Evolutionary conservation across 2,329 filamentous ascomycete species (phyloP).

Genomic region (Cladosporium sp.): DNA sequence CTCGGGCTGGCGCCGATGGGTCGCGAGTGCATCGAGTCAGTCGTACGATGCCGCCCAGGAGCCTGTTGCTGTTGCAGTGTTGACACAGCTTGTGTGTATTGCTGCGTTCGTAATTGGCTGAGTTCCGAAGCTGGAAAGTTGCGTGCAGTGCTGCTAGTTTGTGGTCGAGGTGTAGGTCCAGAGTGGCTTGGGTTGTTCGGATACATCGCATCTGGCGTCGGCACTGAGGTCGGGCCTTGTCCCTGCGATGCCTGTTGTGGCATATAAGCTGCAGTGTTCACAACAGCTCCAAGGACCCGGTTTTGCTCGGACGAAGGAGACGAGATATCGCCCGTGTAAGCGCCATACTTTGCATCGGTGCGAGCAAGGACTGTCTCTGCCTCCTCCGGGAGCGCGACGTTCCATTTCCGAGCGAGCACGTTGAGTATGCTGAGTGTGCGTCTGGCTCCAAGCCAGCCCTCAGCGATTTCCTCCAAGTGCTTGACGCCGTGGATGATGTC

Average conservation of each 20-base stretch:
- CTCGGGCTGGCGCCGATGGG: slow-evolving; percentile 39
- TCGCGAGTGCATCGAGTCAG: slow-evolving; percentile 18
- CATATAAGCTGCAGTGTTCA: background rate
- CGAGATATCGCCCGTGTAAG: slow-evolving; percentile 58
- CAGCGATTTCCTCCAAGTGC: slow-evolving; percentile 91
- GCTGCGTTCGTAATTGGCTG: slow-evolving; percentile 20
- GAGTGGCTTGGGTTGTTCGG: background rate
- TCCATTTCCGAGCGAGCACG: slow-evolving; percentile 84
- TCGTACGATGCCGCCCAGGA: slow-evolving; percentile 9
- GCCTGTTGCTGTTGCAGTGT: slow-evolving; percentile 17
- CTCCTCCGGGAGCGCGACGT: slow-evolving; percentile 79
- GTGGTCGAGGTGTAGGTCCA: background rate
- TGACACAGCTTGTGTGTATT: slow-evolving; percentile 21
- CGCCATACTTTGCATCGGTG: slow-evolving; percentile 75
- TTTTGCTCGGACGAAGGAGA: slow-evolving; percentile 41
- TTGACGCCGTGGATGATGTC: slow-evolving; percentile 89
- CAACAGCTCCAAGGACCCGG: background rate
- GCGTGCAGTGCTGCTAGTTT: slow-evolving; percentile 13
- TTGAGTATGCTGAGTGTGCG: slow-evolving; percentile 81
- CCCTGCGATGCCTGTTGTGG: background rate
- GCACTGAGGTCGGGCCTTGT: background rate
- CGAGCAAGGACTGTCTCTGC: slow-evolving; percentile 70
- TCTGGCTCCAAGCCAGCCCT: slow-evolving; percentile 87
- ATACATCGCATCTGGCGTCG: background rate
- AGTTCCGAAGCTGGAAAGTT: slow-evolving; percentile 21